phyloP scores from a whole-genome alignment of 768 basidiomycete genomes.

The Leccinellum luteum region DNA sequence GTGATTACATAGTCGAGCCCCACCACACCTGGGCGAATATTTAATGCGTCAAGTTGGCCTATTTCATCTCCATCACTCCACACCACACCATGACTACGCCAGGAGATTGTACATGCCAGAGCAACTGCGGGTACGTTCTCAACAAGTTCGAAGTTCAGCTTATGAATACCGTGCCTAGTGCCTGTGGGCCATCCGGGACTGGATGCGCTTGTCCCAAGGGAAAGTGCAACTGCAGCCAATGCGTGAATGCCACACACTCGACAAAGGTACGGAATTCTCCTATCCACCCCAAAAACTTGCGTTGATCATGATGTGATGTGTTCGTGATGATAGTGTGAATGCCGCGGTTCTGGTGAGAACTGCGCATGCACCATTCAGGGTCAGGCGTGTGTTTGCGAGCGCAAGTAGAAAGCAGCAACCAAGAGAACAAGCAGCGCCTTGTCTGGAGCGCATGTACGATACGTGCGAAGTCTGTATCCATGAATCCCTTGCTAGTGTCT shows the following conservation, averaged over 20 bases:
- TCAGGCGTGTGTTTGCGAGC: slow-evolving; percentile 16
- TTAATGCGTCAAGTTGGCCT: not conserved
- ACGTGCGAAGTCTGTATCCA: not conserved
- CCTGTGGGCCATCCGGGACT: slow-evolving; percentile 31
- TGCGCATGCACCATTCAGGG: slow-evolving; percentile 19
- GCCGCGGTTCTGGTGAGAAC: slow-evolving; percentile 14
- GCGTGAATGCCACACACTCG: slow-evolving; percentile 30
- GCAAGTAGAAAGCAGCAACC: slow-evolving; percentile 12
- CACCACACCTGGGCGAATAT: not conserved
- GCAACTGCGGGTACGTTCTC: slow-evolving; percentile 25
- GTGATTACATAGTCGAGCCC: not conserved
- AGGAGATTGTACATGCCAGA: slow-evolving; percentile 28
- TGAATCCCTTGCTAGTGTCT: not conserved
- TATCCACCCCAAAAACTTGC: not conserved
- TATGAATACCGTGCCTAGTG: slow-evolving; percentile 12
- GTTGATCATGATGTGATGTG: too few species aligned
- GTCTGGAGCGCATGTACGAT: slow-evolving; percentile 5
- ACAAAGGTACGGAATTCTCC: slow-evolving; percentile 10
- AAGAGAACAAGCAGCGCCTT: slow-evolving; percentile 10
- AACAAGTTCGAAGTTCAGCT: not conserved
- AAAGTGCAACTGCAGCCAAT: slow-evolving; percentile 30
- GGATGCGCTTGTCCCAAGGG: slow-evolving; percentile 31
- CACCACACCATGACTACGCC: slow-evolving; percentile 23
- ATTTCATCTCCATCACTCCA: not conserved
- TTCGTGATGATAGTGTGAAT: slow-evolving; percentile 17